Percentiles rank a stretch among this genome's conserved stretches.
These are phyloP conservation scores for Akanthomyces muscarius DNA, from an alignment of 2,329 filamentous ascomycete species.

Conservation along the genomic window DNA sequence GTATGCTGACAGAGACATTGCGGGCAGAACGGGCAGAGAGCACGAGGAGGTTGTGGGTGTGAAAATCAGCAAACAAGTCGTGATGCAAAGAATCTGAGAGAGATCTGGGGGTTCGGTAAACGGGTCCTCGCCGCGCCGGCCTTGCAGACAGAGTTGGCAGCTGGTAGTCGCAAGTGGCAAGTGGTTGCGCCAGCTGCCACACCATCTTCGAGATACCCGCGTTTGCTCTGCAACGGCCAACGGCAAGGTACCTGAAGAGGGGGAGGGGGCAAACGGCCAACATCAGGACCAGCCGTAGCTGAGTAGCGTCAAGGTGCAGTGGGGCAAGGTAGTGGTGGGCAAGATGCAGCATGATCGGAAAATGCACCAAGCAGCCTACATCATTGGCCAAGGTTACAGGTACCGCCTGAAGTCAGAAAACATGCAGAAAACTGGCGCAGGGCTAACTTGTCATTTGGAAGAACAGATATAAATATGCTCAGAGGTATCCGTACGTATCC, in stretches of 20 bases:
- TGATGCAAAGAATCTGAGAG: neutral
- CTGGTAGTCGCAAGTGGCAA: neutral
- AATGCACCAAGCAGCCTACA: neutral
- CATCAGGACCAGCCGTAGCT: no score
- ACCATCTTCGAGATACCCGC: neutral
- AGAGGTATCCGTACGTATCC: no score
- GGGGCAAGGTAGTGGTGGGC: neutral
- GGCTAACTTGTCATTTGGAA: neutral
- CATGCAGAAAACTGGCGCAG: neutral
- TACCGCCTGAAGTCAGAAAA: neutral
- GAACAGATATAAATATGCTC: no score
- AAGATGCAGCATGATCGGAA: neutral
- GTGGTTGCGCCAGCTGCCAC: neutral
- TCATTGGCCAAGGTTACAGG: neutral
- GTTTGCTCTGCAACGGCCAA: neutral
- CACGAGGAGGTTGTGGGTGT: neutral
- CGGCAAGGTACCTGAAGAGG: neutral
- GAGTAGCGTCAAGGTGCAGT: no score
- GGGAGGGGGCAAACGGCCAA: neutral
- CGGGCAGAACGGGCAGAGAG: neutral
- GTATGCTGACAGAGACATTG: conserved; percentile 15
- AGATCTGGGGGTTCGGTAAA: neutral
- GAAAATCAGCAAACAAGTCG: neutral
- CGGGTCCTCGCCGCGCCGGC: neutral
- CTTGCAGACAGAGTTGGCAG: neutral